These are phyloP conservation scores for Leptodontidium sp. DNA, from an alignment of 2,329 filamentous ascomycete genomes.

Conservation along the genomic window DNA sequence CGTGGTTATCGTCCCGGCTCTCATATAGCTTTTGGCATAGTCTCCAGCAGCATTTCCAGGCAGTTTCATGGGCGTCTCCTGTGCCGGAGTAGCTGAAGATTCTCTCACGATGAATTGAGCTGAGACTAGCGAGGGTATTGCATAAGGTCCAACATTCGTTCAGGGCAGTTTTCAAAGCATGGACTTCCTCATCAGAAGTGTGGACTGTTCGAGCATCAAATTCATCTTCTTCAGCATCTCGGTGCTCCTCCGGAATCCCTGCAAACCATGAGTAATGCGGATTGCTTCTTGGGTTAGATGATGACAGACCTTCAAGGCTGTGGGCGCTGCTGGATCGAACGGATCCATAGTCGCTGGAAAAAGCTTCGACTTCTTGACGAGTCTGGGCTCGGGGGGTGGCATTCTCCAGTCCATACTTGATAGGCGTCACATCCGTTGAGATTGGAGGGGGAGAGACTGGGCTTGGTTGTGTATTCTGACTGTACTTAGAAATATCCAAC, in stretches of 20 bases:
- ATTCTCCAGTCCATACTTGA: constrained; percentile 70
- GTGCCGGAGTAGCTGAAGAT: constrained; percentile 79
- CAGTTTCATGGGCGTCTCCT: constrained; percentile 82
- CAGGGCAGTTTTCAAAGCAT: constrained; percentile 76
- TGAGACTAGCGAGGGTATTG: constrained; percentile 86
- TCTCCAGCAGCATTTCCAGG: constrained; percentile 95
- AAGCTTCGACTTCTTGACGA: constrained; percentile 72
- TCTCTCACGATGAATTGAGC: constrained; percentile 81
- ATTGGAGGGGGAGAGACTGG: constrained; percentile 70
- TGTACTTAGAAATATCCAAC: constrained; percentile 26
- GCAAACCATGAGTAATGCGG: constrained; percentile 40
- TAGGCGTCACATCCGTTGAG: constrained; percentile 75
- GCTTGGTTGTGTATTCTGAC: constrained; percentile 41
- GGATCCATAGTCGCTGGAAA: constrained; percentile 58
- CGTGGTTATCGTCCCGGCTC: constrained; percentile 74
- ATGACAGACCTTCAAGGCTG: constrained; percentile 76
- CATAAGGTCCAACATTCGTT: constrained; percentile 94
- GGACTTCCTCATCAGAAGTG: constrained; percentile 66
- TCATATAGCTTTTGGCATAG: constrained; percentile 90
- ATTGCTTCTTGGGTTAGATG: constrained; percentile 18
- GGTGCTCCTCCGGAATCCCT: constrained; percentile 50
- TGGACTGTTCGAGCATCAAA: constrained; percentile 53
- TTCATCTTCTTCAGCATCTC: constrained; percentile 62
- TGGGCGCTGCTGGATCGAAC: constrained; percentile 71
- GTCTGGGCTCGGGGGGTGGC: constrained; percentile 87